Evolutionary conservation across 2,329 filamentous ascomycete genomes (phyloP).

Genomic region (Exophiala bonariae): DNA sequence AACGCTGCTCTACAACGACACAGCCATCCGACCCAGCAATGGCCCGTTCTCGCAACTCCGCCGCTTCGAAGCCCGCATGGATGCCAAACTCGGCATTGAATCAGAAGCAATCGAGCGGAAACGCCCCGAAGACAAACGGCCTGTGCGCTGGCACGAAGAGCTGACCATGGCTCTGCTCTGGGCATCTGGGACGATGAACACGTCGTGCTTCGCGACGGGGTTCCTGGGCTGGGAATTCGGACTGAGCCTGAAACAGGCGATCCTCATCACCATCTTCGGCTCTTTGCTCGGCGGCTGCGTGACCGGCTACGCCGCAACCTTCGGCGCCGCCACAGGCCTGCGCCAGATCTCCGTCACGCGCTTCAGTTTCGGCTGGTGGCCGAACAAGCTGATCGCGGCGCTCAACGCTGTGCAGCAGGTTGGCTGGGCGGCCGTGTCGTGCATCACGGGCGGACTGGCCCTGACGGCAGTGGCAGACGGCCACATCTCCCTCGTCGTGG

Average conservation of each 20-base stretch:
- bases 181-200: conserved; percentile 46
- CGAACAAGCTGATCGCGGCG: conserved; percentile 30
- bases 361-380: conserved; percentile 33
- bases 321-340: conserved; percentile 39
- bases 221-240: conserved; percentile 31
- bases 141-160: conserved; percentile 38
- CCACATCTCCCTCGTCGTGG: conserved; percentile 31
- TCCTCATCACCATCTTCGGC: conserved; percentile 29
- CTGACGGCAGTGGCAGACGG: conserved; percentile 36
- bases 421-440: conserved; percentile 33
- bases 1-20: conserved; percentile 21
- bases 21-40: conserved; percentile 17
- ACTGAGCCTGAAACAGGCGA: conserved; percentile 27
- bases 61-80: conserved; percentile 41
- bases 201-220: conserved; percentile 37
- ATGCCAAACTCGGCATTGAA: conserved; percentile 49
- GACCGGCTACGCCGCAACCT: conserved; percentile 28
- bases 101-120: conserved; percentile 50
- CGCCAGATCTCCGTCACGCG: conserved; percentile 32
- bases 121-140: conserved; percentile 43
- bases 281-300: conserved; percentile 27
- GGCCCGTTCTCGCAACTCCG: conserved; percentile 23
- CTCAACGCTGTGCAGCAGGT: conserved; percentile 31
- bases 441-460: conserved; percentile 35
- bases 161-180: conserved; percentile 46